Evolutionary conservation across 345 rosid genomes (phyloP).

Genomic region (Balakata baccata): DNA sequence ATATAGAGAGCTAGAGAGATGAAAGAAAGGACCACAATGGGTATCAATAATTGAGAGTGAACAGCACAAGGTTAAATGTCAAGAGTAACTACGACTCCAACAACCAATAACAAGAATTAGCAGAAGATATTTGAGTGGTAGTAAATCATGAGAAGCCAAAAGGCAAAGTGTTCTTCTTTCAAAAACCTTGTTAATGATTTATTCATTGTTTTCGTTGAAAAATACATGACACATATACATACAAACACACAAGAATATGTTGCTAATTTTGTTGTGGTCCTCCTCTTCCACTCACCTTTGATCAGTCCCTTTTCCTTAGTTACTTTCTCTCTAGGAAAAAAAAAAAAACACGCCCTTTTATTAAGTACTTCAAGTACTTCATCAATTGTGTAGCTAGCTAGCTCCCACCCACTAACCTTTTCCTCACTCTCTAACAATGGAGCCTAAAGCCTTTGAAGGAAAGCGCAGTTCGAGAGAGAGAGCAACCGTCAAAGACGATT

Average conservation of each 20-base stretch:
- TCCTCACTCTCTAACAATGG: slow-evolving; percentile 26
- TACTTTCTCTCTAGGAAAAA: background rate
- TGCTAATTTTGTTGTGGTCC: slow-evolving; percentile 29
- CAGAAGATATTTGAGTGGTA: background rate
- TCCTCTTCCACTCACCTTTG: slow-evolving; percentile 9
- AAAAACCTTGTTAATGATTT: slow-evolving; percentile 14
- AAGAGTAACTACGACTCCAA: background rate
- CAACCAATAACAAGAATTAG: slow-evolving; percentile 1
- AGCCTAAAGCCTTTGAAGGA: slow-evolving; percentile 33
- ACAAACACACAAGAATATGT: slow-evolving; percentile 15
- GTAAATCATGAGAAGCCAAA: slow-evolving; percentile 4
- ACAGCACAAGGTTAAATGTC: background rate
- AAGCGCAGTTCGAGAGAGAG: slow-evolving; percentile 33
- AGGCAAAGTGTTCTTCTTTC: background rate
- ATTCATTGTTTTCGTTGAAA: slow-evolving; percentile 14
- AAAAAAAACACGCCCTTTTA: background rate
- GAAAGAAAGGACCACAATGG: background rate
- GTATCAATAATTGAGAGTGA: slow-evolving; percentile 5
- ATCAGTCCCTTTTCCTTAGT: background rate
- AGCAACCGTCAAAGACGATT: slow-evolving; percentile 23
- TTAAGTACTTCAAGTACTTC: slow-evolving; percentile 14
- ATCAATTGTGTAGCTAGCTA: slow-evolving; percentile 9
- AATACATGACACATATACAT: background rate
- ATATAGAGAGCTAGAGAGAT: background rate
- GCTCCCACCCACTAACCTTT: background rate